Evolutionary conservation across 768 basidiomycete genomes (phyloP).

Genomic region (Phanerochaete carnosa): DNA sequence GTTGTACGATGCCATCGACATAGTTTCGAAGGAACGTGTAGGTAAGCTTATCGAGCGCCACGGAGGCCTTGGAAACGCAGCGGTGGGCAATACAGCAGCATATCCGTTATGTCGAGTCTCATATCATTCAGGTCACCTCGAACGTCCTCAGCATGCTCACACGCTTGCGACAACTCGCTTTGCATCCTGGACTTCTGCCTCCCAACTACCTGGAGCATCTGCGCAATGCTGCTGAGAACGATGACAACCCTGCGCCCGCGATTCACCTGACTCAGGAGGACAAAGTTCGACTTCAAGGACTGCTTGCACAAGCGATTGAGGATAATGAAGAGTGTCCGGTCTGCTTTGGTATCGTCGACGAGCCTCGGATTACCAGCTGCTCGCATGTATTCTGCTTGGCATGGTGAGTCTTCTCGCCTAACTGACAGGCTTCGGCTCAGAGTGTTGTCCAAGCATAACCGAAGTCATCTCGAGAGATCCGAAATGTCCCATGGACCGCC

Average conservation of each 20-base stretch:
- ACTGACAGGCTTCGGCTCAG: background rate
- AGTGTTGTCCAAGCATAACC: conserved; percentile 46
- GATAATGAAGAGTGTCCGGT: conserved; percentile 83
- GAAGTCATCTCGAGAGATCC: conserved; percentile 67
- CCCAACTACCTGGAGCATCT: conserved; percentile 67
- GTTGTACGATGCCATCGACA: conserved; percentile 70
- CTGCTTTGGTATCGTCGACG: conserved; percentile 56
- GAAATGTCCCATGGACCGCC: conserved; percentile 88
- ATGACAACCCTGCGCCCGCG: conserved; percentile 23
- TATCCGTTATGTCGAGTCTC: background rate
- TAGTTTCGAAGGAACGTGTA: conserved; percentile 59
- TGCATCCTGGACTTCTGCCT: conserved; percentile 78
- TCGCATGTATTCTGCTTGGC: conserved; percentile 68
- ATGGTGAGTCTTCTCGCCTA: conserved; percentile 42
- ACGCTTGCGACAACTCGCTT: conserved; percentile 76
- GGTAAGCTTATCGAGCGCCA: conserved; percentile 45
- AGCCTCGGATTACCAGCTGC: conserved; percentile 74
- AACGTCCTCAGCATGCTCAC: conserved; percentile 83
- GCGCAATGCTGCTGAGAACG: conserved; percentile 32
- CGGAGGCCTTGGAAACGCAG: conserved; percentile 39
- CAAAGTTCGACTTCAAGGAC: conserved; percentile 50
- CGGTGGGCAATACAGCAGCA: conserved; percentile 14
- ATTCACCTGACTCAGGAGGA: conserved; percentile 50
- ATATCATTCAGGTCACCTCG: conserved; percentile 47
- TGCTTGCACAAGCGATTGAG: conserved; percentile 66